phyloP scores from a whole-genome alignment of 345 rosid species.

The Eucalyptus sideroxylon region DNA sequence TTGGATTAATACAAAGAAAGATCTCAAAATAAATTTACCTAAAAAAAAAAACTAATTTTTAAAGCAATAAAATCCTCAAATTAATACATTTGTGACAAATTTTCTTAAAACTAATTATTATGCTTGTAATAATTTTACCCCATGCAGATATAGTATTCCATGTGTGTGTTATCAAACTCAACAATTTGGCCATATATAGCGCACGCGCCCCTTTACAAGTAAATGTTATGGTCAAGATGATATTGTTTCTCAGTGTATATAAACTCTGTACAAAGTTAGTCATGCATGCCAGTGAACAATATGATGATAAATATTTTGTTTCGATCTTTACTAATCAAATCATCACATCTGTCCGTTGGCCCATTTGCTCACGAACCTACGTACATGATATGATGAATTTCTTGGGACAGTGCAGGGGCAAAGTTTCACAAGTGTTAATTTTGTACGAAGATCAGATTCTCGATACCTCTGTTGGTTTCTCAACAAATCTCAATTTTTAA shows the following conservation, averaged over 20 bases:
- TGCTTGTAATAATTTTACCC: too few relatives aligned
- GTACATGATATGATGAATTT: not conserved
- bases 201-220: not conserved
- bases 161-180: too few relatives aligned
- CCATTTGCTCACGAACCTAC: not conserved
- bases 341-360: not conserved
- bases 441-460: not conserved
- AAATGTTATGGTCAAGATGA: not conserved
- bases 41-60: too few relatives aligned
- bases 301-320: not conserved
- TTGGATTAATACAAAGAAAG: too few relatives aligned
- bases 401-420: not conserved
- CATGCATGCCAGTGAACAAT: not conserved
- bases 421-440: not conserved
- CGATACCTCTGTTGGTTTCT: not conserved
- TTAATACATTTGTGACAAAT: too few relatives aligned
- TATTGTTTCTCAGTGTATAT: not conserved
- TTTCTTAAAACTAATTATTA: too few relatives aligned
- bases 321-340: not conserved
- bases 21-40: too few relatives aligned
- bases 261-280: not conserved
- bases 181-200: not conserved
- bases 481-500: not conserved
- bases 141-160: too few relatives aligned
- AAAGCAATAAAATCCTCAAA: too few relatives aligned